Base-by-base conservation (phyloP, 2,329 filamentous ascomycete species). In the Colletotrichum aenigma region DNA sequence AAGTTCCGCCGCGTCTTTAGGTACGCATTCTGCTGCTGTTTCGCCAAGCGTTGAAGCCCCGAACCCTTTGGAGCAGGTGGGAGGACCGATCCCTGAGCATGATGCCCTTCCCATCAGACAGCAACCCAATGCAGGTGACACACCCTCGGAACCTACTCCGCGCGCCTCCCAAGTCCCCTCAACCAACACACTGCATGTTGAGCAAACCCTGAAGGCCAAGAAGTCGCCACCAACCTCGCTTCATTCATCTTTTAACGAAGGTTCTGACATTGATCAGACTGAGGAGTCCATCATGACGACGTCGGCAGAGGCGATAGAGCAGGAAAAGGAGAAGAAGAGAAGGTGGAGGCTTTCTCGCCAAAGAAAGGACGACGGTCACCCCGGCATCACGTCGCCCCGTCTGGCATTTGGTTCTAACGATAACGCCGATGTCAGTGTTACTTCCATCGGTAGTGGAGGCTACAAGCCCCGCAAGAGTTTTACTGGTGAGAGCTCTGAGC, bases 1-100 rank as follows among this genome's bases (percentile, higher is more conserved):
- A 78, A 98, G 96, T 81, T 98, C 97, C 18, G 94, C 91, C 8
- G 91, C 94, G 18, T 98, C 96, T 9, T 87, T 98, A 7, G 84
- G 88, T 66, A 70, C 75, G 56, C 82, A 84, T 52, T 88, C 87
- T 15, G 83, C 85, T 58, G 81, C 85, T 12, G 83, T 84, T 3
- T 90, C 90, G 7, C 89, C 90, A 3, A 83, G 81, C 38, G 76
- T 82, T 26, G 90, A 91, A 77, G 76, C 81, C 6, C 70, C 83
- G 3, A 89, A 91, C 75, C 88, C 89, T 1, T 79, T 89, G 76
- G 89, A 91, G 26, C 79, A 76, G 73, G 80, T 52, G 72, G 74
- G 21, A n/a, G 62, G 18, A 28, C 24, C 69, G 28, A 73, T 76
- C 32, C 71, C 77, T n/a, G 77, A 77, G 71, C 70, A 78, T 58